phyloP scores from a whole-genome alignment of 192 early-diverging fungal genomes.

The Coemansia sp. region DNA sequence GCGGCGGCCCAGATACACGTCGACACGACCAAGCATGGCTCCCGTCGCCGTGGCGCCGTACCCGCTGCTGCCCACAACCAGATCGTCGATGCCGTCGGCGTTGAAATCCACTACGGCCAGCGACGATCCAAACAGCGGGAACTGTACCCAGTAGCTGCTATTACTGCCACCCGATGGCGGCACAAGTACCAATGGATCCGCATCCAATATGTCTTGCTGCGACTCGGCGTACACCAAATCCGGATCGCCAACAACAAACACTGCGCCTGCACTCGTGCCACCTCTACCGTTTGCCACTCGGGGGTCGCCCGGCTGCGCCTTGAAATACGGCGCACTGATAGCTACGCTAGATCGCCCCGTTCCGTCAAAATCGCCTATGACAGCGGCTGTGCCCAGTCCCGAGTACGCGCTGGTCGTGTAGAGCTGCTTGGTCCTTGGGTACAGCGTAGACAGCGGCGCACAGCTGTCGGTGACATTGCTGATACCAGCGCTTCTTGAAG shows the following conservation, averaged over 20 bases:
- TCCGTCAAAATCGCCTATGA: constrained; percentile 69
- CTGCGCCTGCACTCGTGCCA: constrained; percentile 46
- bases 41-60: constrained; percentile 46
- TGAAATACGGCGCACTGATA: constrained; percentile 63
- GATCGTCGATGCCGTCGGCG: constrained; percentile 81
- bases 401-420: constrained; percentile 55
- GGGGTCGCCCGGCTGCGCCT: background rate
- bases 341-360: constrained; percentile 60
- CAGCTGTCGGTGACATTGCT: constrained; percentile 3
- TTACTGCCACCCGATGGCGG: constrained; percentile 14
- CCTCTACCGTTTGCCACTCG: background rate
- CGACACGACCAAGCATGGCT: constrained; percentile 56
- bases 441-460: constrained; percentile 36
- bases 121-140: constrained; percentile 70
- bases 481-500: background rate
- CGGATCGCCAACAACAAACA: constrained; percentile 48
- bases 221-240: constrained; percentile 10
- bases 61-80: constrained; percentile 65
- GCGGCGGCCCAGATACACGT: constrained; percentile 63
- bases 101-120: constrained; percentile 79
- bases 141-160: constrained; percentile 1
- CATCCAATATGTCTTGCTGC: constrained; percentile 48
- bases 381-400: constrained; percentile 63
- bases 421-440: constrained; percentile 44
- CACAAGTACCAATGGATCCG: constrained; percentile 35